A percentile compares a stretch with the other conserved stretches of the same genome.
phyloP scores from a whole-genome alignment of 257 asterid genomes.

The Gentiana dahurica region DNA sequence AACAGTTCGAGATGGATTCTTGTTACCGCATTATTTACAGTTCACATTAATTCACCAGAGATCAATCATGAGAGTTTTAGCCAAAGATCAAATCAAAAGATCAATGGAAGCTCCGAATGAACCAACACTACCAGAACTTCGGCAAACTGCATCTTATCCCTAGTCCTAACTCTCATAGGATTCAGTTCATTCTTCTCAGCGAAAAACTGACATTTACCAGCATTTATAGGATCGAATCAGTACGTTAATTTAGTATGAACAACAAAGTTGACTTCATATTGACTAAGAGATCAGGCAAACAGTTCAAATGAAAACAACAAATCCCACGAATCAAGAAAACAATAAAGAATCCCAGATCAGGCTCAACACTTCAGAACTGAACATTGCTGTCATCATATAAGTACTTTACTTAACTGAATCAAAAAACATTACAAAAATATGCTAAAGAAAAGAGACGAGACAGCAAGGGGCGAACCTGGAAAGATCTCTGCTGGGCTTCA shows the following conservation, averaged over 20 bases:
- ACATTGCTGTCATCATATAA: conserved; percentile 1
- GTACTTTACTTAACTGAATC: not conserved
- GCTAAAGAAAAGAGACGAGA: conserved; percentile 11
- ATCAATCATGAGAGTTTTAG: too few relatives aligned
- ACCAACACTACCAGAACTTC: not conserved
- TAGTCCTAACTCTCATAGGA: too few relatives aligned
- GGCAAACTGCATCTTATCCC: not conserved
- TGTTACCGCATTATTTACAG: too few relatives aligned
- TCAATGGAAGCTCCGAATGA: too few relatives aligned
- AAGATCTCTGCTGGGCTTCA: conserved; percentile 49
- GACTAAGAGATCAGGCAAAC: conserved; percentile 5
- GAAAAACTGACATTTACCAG: too few relatives aligned
- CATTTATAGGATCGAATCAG: not conserved
- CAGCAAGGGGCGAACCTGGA: conserved; percentile 37
- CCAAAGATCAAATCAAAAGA: too few relatives aligned
- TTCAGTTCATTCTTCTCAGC: too few relatives aligned
- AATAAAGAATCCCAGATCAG: conserved; percentile 7
- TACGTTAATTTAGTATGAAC: not conserved
- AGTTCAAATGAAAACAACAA: not conserved
- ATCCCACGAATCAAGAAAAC: not conserved
- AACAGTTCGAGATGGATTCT: not conserved
- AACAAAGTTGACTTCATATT: conserved; percentile 15
- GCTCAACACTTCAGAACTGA: not conserved
- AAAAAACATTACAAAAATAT: not conserved
- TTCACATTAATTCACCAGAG: too few relatives aligned